Percentiles rank a stretch among this genome's conserved stretches.
These are phyloP conservation scores for Capsicum chinense DNA, from an alignment of 257 asterid species.

Conservation along the genomic window DNA sequence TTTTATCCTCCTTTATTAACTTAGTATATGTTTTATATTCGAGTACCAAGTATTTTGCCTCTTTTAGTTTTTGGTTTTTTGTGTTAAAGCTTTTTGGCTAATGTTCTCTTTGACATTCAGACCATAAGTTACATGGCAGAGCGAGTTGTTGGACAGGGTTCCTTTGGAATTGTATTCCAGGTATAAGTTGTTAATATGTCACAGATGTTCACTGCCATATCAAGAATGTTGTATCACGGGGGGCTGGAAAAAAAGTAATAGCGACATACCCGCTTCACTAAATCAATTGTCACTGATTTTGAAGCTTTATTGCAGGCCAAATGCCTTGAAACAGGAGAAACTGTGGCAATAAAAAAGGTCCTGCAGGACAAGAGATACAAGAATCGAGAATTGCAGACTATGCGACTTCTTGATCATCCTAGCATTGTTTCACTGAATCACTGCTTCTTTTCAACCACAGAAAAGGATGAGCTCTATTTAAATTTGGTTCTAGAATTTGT, in stretches of 20 bases:
- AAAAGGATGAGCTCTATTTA: slow-evolving; percentile 76
- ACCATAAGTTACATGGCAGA: slow-evolving; percentile 91
- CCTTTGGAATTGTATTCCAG: slow-evolving; percentile 92
- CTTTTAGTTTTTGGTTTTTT: not conserved
- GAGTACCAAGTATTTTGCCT: not conserved
- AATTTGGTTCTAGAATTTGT: slow-evolving; percentile 82
- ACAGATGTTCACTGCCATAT: not conserved
- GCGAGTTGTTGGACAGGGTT: slow-evolving; percentile 89
- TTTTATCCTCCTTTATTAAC: not conserved
- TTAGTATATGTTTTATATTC: not conserved
- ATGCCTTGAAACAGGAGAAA: slow-evolving; percentile 78
- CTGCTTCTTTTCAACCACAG: slow-evolving; percentile 84
- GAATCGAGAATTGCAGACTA: slow-evolving; percentile 77
- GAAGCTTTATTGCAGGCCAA: slow-evolving; percentile 57
- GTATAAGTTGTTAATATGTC: slow-evolving; percentile 37
- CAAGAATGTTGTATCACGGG: not conserved
- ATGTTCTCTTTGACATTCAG: slow-evolving; percentile 41
- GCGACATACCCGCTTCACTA: not conserved
- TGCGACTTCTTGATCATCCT: slow-evolving; percentile 86
- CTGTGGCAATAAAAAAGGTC: slow-evolving; percentile 80
- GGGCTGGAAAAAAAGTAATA: not conserved
- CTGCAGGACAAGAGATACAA: slow-evolving; percentile 85
- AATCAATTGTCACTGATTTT: not conserved
- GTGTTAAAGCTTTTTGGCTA: not conserved
- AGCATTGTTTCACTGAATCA: slow-evolving; percentile 76